These are phyloP conservation scores for Termitomyces sp. DNA, from an alignment of 768 basidiomycete species.

Conservation along the genomic window DNA sequence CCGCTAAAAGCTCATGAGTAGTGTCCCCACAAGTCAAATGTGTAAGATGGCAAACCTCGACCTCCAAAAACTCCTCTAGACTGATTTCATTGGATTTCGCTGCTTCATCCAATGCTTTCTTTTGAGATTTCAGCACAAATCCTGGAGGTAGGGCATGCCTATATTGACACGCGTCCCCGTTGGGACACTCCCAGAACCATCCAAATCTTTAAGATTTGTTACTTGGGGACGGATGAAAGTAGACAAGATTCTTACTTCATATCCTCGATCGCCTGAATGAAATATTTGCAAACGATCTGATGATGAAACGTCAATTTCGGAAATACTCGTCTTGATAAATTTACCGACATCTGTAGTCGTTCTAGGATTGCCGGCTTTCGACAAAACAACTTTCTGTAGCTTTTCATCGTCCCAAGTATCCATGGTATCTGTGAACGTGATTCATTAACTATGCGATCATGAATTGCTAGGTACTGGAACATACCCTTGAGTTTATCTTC, in stretches of 20 bases:
- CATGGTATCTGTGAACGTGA: slow-evolving; percentile 73
- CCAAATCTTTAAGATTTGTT: slow-evolving; percentile 50
- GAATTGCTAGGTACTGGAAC: slow-evolving; percentile 12
- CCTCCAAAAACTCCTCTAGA: slow-evolving; percentile 95
- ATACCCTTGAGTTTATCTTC: slow-evolving; percentile 74
- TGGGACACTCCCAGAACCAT: slow-evolving; percentile 97
- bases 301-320: not conserved
- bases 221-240: not conserved
- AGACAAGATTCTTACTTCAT: slow-evolving; percentile 52
- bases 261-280: slow-evolving; percentile 92
- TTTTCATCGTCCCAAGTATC: slow-evolving; percentile 97
- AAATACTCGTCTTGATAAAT: not conserved
- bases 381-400: slow-evolving; percentile 77
- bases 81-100: slow-evolving; percentile 87
- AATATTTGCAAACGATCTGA: slow-evolving; percentile 96
- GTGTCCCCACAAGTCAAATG: not conserved
- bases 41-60: slow-evolving; percentile 58
- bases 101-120: slow-evolving; percentile 86
- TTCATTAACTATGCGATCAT: not conserved
- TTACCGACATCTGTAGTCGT: slow-evolving; percentile 81
- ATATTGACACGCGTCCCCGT: slow-evolving; percentile 86
- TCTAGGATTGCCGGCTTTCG: slow-evolving; percentile 85
- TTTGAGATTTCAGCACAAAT: slow-evolving; percentile 91
- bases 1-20: slow-evolving; percentile 42
- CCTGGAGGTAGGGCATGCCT: slow-evolving; percentile 94